A percentile compares a stretch with the other conserved stretches of the same genome.
These are phyloP conservation scores for Xanthoceras sorbifolium DNA, from an alignment of 345 rosid genomes.

Conservation along the genomic window DNA sequence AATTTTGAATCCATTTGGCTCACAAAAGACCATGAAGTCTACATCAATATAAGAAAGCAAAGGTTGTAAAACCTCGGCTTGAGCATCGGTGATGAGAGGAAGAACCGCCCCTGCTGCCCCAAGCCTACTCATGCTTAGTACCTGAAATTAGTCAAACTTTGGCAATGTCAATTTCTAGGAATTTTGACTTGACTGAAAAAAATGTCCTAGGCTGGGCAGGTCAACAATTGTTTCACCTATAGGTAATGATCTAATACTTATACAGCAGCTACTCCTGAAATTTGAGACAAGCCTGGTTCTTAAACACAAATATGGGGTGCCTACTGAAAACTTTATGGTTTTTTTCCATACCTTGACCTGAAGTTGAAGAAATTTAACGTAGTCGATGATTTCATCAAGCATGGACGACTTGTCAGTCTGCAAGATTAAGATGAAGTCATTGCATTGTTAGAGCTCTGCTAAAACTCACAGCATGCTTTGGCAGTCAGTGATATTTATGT, in stretches of 20 bases:
- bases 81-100: slow-evolving; percentile 48
- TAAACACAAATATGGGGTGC: neutral
- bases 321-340: neutral
- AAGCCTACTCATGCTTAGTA: slow-evolving; percentile 55
- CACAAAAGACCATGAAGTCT: neutral
- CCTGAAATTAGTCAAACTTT: slow-evolving; percentile 31
- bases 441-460: neutral
- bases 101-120: slow-evolving; percentile 54
- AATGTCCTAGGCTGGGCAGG: neutral
- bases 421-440: slow-evolving; percentile 14
- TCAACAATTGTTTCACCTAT: neutral
- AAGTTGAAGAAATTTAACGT: slow-evolving; percentile 66
- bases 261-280: slow-evolving; percentile 1
- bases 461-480: neutral
- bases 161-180: neutral
- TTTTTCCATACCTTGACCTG: slow-evolving; percentile 55
- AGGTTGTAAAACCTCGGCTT: slow-evolving; percentile 34
- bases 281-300: neutral
- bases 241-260: neutral
- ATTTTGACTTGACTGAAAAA: neutral
- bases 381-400: slow-evolving; percentile 69
- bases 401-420: slow-evolving; percentile 71
- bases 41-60: neutral
- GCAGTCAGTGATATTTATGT: neutral
- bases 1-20: too few species aligned